Percentiles rank a stretch among this genome's conserved stretches.
Evolutionary conservation across 257 asterid species (phyloP).

Genomic region (Nicotiana noctiflora): DNA sequence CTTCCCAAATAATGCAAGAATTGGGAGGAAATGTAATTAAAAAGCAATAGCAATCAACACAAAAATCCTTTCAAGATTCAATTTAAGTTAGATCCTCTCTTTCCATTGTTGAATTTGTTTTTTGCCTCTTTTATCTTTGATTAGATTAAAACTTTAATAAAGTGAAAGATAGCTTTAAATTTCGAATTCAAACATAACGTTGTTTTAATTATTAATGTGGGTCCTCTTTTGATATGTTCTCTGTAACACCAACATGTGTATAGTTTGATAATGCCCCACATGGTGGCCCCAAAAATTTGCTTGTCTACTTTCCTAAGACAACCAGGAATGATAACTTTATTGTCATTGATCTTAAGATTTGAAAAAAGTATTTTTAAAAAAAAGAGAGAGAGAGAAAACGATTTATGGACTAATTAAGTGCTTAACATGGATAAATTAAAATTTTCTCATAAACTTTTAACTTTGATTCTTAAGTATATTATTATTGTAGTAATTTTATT

Average conservation of each 20-base stretch:
- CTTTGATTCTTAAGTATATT: too few species aligned
- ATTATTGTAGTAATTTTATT: too few species aligned
- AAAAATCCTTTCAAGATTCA: neutral
- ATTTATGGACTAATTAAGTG: neutral
- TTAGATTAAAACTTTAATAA: neutral
- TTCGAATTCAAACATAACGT: neutral
- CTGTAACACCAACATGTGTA: conserved; percentile 1
- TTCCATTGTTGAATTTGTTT: neutral
- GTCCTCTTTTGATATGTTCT: neutral
- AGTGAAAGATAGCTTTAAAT: neutral
- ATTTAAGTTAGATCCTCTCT: neutral
- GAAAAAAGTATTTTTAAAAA: neutral
- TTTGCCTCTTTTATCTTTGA: neutral
- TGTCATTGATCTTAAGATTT: neutral
- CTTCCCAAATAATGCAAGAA: neutral
- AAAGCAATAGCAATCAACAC: neutral
- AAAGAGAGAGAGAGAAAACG: neutral
- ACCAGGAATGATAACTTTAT: neutral
- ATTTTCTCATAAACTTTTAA: neutral
- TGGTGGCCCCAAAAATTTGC: neutral
- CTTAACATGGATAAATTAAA: neutral
- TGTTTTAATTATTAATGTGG: neutral
- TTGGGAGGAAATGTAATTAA: neutral
- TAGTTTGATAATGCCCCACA: neutral
- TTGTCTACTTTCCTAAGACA: neutral